A percentile compares a stretch with the other conserved stretches of the same genome.
Evolutionary conservation across 2,329 filamentous ascomycete species (phyloP).

Genomic region (Stagonosporopsis tanaceti): DNA sequence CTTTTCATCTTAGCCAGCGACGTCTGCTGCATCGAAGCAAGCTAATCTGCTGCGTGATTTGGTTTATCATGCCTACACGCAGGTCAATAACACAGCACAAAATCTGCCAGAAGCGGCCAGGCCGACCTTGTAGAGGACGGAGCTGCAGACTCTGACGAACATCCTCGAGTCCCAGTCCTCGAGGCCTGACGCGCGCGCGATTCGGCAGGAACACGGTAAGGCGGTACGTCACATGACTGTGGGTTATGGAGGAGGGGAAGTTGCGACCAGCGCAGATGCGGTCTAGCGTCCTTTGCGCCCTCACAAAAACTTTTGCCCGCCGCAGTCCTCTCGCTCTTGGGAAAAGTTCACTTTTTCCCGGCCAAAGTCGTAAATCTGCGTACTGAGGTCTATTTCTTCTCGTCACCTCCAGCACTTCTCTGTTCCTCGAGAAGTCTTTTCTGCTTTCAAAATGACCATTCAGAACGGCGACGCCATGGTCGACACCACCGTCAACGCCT

Average conservation of each 20-base stretch:
- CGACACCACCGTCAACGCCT: slow-evolving; percentile 62
- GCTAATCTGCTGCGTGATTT: background rate
- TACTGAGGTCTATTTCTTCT: slow-evolving; percentile 47
- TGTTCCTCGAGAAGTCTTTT: slow-evolving; percentile 43
- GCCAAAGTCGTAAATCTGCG: slow-evolving; percentile 52
- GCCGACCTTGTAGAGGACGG: background rate
- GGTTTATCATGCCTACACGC: background rate
- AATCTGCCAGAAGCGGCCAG: background rate
- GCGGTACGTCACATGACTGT: slow-evolving; percentile 9
- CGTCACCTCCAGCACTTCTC: slow-evolving; percentile 31
- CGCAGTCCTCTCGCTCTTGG: slow-evolving; percentile 53
- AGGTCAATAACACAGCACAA: background rate
- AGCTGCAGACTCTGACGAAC: background rate
- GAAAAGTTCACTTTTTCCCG: slow-evolving; percentile 64
- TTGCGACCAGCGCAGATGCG: slow-evolving; percentile 1
- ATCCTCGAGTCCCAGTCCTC: background rate
- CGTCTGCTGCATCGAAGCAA: background rate
- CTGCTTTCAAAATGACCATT: slow-evolving; percentile 69
- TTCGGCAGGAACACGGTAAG: background rate
- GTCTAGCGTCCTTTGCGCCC: slow-evolving; percentile 12
- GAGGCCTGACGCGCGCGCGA: slow-evolving; percentile 3
- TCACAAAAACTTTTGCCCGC: slow-evolving; percentile 37
- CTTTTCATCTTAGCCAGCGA: too few species aligned
- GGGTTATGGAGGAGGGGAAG: slow-evolving; percentile 1
- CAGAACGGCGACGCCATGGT: slow-evolving; percentile 69